Evolutionary conservation across 441 rosid genomes (phyloP).

Genomic region (Syzygium malaccense): DNA sequence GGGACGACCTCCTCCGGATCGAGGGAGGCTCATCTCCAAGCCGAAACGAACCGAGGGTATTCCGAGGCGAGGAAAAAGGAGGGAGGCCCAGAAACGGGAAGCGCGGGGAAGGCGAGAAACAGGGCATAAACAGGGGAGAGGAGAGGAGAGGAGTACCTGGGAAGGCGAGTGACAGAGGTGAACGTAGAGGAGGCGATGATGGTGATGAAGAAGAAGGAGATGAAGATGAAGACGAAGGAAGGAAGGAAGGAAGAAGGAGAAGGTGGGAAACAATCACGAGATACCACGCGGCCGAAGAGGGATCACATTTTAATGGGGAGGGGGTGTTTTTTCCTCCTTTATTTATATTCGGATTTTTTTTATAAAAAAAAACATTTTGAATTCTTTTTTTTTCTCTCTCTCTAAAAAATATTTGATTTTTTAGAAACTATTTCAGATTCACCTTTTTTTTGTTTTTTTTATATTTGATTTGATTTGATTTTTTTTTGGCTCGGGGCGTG

Average conservation of each 20-base stretch:
- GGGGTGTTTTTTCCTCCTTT: background rate
- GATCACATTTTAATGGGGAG: constrained; percentile 8
- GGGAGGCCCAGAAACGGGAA: background rate
- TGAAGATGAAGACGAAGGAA: background rate
- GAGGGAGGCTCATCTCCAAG: background rate
- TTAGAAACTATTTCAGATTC: too few relatives aligned
- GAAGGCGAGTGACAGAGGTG: background rate
- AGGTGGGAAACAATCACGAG: constrained; percentile 15
- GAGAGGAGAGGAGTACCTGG: background rate
- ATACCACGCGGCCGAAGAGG: constrained; percentile 28
- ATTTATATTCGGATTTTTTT: background rate
- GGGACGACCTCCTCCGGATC: background rate
- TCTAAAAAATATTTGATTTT: background rate
- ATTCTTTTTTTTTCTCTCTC: background rate
- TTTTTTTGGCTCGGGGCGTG: background rate
- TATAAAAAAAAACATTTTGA: too few relatives aligned
- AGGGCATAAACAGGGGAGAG: background rate
- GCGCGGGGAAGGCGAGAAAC: background rate
- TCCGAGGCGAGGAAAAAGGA: background rate
- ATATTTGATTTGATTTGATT: background rate
- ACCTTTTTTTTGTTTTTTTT: background rate
- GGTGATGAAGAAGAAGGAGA: background rate
- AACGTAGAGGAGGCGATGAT: background rate
- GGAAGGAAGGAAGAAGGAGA: background rate
- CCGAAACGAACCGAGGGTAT: background rate